A percentile compares a stretch with the other conserved stretches of the same genome.
Conservation (phyloP, 2,329 filamentous ascomycete genomes). For the Monilinia polystroma region DNA sequence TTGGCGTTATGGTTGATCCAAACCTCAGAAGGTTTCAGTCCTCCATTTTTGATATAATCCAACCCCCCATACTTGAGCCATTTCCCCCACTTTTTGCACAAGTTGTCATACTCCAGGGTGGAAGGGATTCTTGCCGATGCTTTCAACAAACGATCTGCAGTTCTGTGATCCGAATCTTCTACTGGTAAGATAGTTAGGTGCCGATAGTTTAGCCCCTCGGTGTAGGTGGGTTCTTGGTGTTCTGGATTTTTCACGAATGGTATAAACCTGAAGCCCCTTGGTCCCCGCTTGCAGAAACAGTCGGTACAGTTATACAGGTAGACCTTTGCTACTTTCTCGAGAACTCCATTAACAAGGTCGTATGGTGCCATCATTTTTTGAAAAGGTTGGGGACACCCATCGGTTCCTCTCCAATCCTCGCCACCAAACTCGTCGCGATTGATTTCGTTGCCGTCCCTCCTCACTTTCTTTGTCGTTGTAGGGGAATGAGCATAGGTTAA, state of each 20-base stretch:
- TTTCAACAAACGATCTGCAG: neutral
- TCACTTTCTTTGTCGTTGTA: neutral
- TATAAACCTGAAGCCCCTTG: neutral
- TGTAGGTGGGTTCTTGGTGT: neutral
- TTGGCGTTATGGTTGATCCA: no score
- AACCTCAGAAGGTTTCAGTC: neutral
- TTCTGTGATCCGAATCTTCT: neutral
- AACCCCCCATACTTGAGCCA: neutral
- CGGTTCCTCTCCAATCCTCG: neutral
- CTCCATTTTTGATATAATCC: neutral
- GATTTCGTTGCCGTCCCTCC: neutral
- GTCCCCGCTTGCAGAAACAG: neutral
- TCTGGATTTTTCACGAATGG: neutral
- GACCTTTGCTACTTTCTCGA: neutral
- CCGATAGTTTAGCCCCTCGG: no score
- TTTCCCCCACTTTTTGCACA: neutral
- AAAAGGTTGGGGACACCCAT: neutral
- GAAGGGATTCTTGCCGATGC: neutral
- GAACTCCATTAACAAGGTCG: no score
- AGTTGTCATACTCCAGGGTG: neutral
- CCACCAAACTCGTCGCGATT: neutral
- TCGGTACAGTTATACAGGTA: neutral
- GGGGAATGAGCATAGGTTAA: neutral
- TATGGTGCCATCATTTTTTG: neutral
- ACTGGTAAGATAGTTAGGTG: neutral